Conservation (phyloP, 371 early-diverging fungal genomes). For the Mortierella sp. region DNA sequence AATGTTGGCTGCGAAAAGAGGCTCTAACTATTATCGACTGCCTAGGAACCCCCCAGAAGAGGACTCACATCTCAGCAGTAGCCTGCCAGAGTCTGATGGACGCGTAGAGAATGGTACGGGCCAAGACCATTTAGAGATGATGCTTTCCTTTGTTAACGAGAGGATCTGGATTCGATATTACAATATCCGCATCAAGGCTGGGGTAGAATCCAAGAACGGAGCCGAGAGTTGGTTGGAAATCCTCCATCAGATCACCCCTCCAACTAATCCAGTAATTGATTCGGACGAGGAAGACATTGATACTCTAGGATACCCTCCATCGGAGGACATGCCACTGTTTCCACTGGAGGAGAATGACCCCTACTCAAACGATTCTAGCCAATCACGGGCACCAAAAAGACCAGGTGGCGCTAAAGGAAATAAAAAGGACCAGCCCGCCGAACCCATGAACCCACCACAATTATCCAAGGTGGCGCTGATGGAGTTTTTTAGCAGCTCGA, state of each 20-base stretch:
- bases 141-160: conserved; percentile 23
- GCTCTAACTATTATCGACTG: conserved; percentile 32
- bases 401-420: conserved; percentile 4
- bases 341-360: conserved; percentile 6
- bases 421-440: background rate
- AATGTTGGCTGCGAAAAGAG: conserved; percentile 19
- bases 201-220: conserved; percentile 38
- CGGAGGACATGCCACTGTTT: conserved; percentile 15
- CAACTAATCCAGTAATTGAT: conserved; percentile 16
- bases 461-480: conserved; percentile 32
- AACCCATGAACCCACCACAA: conserved; percentile 35
- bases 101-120: conserved; percentile 11
- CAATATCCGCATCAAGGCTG: conserved; percentile 43
- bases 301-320: conserved; percentile 6
- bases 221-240: conserved; percentile 47
- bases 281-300: conserved; percentile 22
- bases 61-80: background rate
- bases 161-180: conserved; percentile 46
- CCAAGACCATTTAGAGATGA: conserved; percentile 51
- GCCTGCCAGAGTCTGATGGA: conserved; percentile 3
- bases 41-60: conserved; percentile 28
- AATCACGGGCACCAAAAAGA: background rate
- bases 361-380: background rate
- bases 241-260: conserved; percentile 26
- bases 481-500: conserved; percentile 36